A percentile compares a stretch with the other conserved stretches of the same genome.
Conservation (phyloP, 78 protist species). For the Diacronema lutheri region DNA sequence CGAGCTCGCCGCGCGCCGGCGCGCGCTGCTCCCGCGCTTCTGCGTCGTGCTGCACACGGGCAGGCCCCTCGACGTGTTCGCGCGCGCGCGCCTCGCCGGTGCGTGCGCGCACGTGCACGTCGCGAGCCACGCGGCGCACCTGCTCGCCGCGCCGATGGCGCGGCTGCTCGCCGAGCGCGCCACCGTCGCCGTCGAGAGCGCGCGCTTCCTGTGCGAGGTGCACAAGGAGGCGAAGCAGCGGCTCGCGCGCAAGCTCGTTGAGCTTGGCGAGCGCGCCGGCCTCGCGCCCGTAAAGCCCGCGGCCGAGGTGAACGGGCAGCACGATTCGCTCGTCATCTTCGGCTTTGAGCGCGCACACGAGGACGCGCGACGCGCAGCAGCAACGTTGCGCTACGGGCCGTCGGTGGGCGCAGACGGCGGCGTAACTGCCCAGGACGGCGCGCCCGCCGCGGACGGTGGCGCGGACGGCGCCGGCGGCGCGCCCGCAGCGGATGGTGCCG, state of each 20-base stretch:
- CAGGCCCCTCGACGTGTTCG: background rate
- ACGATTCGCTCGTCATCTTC: too few relatives aligned
- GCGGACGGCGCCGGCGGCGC: background rate
- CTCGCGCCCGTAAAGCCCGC: too few relatives aligned
- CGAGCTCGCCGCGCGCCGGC: too few relatives aligned
- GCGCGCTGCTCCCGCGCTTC: background rate
- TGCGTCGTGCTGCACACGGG: background rate
- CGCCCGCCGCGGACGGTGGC: background rate
- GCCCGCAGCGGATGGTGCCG: background rate
- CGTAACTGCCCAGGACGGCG: background rate
- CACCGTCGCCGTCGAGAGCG: background rate
- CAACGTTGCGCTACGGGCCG: background rate
- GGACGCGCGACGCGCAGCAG: background rate
- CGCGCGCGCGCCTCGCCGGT: background rate
- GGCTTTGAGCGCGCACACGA: background rate
- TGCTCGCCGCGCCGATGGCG: background rate
- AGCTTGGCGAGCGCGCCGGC: too few relatives aligned
- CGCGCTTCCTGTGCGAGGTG: conserved; percentile 1
- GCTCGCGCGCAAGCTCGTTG: too few relatives aligned
- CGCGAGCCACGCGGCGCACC: background rate
- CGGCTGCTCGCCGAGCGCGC: background rate
- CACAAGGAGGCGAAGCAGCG: background rate
- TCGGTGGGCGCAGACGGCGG: background rate
- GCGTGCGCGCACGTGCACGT: background rate
- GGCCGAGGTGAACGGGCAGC: too few relatives aligned